Percentiles rank a stretch among this genome's conserved stretches.
Evolutionary conservation across 352 stramenopile genomes (phyloP).

Genomic region (Halophytophthora batemanensis): DNA sequence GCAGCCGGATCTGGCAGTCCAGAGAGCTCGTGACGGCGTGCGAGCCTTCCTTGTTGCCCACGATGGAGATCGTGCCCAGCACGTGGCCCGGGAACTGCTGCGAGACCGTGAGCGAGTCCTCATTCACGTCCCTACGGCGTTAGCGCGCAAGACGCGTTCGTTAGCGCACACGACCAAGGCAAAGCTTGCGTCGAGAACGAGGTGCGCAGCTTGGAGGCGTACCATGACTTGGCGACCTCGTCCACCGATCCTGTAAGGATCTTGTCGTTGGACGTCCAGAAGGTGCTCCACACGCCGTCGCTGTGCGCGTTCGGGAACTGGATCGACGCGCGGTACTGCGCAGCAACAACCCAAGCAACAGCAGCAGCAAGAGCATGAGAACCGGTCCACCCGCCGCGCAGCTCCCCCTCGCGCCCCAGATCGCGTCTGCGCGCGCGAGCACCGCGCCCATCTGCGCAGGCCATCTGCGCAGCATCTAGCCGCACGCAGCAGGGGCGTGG

Average conservation of each 20-base stretch:
- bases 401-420: no score
- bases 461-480: not conserved
- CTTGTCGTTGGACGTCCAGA: slow-evolving; percentile 86
- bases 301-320: slow-evolving; percentile 83
- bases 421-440: no score
- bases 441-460: not conserved
- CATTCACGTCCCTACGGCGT: slow-evolving; percentile 52
- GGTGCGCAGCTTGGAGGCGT: slow-evolving; percentile 8
- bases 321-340: slow-evolving; percentile 75
- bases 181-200: no score
- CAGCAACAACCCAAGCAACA: not conserved
- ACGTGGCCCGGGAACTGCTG: slow-evolving; percentile 85
- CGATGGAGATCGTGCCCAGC: slow-evolving; percentile 81
- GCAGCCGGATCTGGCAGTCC: slow-evolving; percentile 79
- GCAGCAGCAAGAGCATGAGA: not conserved
- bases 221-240: slow-evolving; percentile 86
- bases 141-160: not conserved
- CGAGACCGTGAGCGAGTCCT: slow-evolving; percentile 66
- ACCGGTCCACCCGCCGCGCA: no score
- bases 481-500: not conserved
- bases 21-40: slow-evolving; percentile 78
- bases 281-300: slow-evolving; percentile 87
- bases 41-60: slow-evolving; percentile 76
- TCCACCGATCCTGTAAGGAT: slow-evolving; percentile 87
- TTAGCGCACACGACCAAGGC: not conserved